Conservation (phyloP, 768 basidiomycete species). For the Steccherinum ochraceum region DNA sequence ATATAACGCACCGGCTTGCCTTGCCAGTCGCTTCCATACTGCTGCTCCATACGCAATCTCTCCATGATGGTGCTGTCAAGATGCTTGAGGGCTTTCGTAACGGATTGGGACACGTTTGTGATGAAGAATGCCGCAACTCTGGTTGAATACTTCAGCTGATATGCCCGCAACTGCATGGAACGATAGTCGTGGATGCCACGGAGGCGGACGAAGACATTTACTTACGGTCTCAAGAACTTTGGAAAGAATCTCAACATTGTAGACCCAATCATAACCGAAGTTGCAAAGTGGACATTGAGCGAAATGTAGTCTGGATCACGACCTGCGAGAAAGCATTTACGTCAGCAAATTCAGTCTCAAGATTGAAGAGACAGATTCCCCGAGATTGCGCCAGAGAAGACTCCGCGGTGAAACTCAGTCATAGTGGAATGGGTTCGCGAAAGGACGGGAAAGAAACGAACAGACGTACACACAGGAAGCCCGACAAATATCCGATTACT, state of each 20-base stretch:
- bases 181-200: too few species aligned
- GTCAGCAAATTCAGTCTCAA: too few species aligned
- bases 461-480: constrained; percentile 24
- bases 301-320: constrained; percentile 33
- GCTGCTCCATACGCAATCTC: not conserved
- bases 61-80: not conserved
- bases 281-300: constrained; percentile 30
- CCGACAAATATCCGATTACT: constrained; percentile 31
- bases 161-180: too few species aligned
- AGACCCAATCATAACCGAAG: constrained; percentile 27
- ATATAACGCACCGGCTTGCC: constrained; percentile 9
- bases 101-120: not conserved
- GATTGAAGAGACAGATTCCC: too few species aligned
- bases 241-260: constrained; percentile 33
- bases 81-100: not conserved
- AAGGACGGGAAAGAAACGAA: not conserved
- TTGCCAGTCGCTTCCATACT: constrained; percentile 5
- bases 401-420: not conserved
- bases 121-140: not conserved
- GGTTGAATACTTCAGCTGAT: constrained; percentile 9
- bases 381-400: not conserved
- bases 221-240: constrained; percentile 38
- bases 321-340: too few species aligned
- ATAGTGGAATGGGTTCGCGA: not conserved
- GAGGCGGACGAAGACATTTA: not conserved